These are phyloP conservation scores for Corchorus olitorius DNA, from an alignment of 345 rosid species.

Conservation along the genomic window DNA sequence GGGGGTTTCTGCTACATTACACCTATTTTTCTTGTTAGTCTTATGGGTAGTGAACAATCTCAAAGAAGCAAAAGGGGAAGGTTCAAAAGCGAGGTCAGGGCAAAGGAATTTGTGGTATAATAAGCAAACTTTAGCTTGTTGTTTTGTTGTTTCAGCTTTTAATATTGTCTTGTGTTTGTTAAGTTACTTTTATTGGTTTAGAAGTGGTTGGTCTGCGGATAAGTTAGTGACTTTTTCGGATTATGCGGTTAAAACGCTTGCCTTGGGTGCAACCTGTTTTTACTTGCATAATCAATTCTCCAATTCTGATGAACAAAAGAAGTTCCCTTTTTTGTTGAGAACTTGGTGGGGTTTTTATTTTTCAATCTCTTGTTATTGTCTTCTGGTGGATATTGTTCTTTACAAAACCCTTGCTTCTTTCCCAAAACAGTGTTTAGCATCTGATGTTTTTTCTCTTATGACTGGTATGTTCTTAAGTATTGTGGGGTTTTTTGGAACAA, in stretches of 20 bases:
- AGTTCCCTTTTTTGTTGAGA: constrained; percentile 55
- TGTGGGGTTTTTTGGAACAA: constrained; percentile 43
- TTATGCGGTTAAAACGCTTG: constrained; percentile 52
- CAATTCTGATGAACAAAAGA: constrained; percentile 30
- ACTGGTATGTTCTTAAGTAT: constrained; percentile 57
- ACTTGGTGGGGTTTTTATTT: constrained; percentile 72
- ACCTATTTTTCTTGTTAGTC: constrained; percentile 35
- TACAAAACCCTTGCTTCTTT: constrained; percentile 29
- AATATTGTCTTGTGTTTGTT: constrained; percentile 49
- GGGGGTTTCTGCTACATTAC: constrained; percentile 47
- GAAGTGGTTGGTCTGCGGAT: constrained; percentile 56
- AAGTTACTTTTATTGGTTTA: constrained; percentile 69
- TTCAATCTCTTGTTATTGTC: constrained; percentile 58
- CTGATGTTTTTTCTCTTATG: constrained; percentile 52
- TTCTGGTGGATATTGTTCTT: constrained; percentile 53
- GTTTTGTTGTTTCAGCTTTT: constrained; percentile 53
- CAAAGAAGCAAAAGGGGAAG: constrained; percentile 29
- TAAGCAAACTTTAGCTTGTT: constrained; percentile 50
- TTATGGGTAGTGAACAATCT: constrained; percentile 39
- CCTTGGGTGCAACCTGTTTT: constrained; percentile 60
- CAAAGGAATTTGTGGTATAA: constrained; percentile 26
- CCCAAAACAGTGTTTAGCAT: constrained; percentile 34
- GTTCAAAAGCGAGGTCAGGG: constrained; percentile 26
- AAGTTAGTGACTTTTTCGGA: constrained; percentile 56
- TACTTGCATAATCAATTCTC: constrained; percentile 34